Percentiles rank a stretch among this genome's conserved stretches.
These are phyloP conservation scores for Trametes elegans DNA, from an alignment of 768 basidiomycete species.

Conservation along the genomic window DNA sequence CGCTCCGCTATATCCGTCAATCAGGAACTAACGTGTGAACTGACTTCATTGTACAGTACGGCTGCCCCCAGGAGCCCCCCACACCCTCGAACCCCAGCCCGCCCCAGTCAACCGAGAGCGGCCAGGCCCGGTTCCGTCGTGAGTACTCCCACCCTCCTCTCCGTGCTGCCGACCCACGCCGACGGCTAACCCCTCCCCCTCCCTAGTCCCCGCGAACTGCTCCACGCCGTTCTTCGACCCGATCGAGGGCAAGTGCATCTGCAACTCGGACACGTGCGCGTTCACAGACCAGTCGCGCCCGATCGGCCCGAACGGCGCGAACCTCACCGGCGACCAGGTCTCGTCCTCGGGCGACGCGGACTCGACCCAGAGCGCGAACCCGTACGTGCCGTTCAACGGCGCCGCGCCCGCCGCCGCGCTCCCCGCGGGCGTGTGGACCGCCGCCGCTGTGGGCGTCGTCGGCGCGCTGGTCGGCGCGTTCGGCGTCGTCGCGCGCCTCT, in stretches of 20 bases:
- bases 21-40: too few species aligned
- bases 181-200: not conserved
- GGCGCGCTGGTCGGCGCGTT: constrained; percentile 37
- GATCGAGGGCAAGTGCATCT: constrained; percentile 60
- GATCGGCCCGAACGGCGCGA: constrained; percentile 71
- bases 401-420: constrained; percentile 18
- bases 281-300: constrained; percentile 64
- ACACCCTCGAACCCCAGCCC: constrained; percentile 66
- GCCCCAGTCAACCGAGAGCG: constrained; percentile 46
- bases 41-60: constrained; percentile 48
- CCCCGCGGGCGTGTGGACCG: constrained; percentile 32
- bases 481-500: constrained; percentile 21
- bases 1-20: not conserved
- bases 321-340: constrained; percentile 61
- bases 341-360: constrained; percentile 34
- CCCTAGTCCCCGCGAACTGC: constrained; percentile 65
- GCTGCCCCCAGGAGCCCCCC: constrained; percentile 59
- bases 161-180: not conserved
- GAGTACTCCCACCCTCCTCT: constrained; percentile 26
- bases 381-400: constrained; percentile 52
- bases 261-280: constrained; percentile 51
- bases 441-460: constrained; percentile 35
- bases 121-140: constrained; percentile 45
- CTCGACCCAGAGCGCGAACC: constrained; percentile 28
- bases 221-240: constrained; percentile 85